Evolutionary conservation across 2,329 filamentous ascomycete species (phyloP).

Genomic region (Trichoderma guizhouense): DNA sequence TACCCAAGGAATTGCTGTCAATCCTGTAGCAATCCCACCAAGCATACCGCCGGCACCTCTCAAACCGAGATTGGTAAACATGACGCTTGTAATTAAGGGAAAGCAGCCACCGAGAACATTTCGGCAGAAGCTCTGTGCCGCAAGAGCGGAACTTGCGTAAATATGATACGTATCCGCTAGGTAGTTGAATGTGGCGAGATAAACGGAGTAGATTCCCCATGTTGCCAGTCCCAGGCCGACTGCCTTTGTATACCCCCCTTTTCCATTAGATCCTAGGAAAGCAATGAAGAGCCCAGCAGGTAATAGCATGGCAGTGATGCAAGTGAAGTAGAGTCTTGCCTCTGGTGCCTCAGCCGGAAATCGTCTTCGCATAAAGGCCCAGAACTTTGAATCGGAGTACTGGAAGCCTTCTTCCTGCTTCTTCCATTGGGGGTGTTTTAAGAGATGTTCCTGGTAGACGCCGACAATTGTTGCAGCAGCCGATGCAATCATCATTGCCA

Average conservation of each 20-base stretch:
- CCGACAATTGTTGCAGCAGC: constrained; percentile 65
- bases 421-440: constrained; percentile 43
- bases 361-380: constrained; percentile 43
- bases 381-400: constrained; percentile 36
- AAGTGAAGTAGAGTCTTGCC: constrained; percentile 77
- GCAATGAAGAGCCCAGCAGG: constrained; percentile 69
- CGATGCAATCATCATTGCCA: constrained; percentile 65
- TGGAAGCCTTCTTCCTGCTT: constrained; percentile 22
- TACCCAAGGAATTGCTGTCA: constrained; percentile 86
- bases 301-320: constrained; percentile 69
- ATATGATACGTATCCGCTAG: constrained; percentile 82
- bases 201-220: constrained; percentile 82
- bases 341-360: constrained; percentile 63
- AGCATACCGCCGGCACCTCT: constrained; percentile 70
- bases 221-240: constrained; percentile 71
- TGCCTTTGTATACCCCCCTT: constrained; percentile 29
- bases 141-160: constrained; percentile 81
- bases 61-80: constrained; percentile 72
- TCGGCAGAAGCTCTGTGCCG: constrained; percentile 80
- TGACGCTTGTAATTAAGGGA: constrained; percentile 67
- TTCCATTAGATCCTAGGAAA: constrained; percentile 29
- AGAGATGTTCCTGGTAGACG: constrained; percentile 68
- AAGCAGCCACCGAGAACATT: constrained; percentile 82
- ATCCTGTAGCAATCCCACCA: constrained; percentile 63
- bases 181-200: constrained; percentile 89